Percentiles rank a stretch among this genome's conserved stretches.
phyloP scores from a whole-genome alignment of 2,329 filamentous ascomycete species.

The Botrytis byssoidea region DNA sequence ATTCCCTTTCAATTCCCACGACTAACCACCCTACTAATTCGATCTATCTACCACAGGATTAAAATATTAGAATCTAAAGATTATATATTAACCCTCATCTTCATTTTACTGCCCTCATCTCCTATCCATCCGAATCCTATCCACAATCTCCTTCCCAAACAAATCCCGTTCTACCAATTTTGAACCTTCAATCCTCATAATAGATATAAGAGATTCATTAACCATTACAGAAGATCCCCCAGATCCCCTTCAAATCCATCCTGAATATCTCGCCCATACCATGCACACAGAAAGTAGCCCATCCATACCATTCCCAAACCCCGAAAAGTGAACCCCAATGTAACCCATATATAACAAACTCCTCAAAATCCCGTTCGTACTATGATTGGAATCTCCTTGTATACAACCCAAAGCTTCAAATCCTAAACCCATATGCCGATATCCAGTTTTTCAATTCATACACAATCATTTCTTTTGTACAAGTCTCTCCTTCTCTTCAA shows the following conservation, averaged over 20 bases:
- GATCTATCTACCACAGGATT: background rate
- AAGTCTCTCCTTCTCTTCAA: background rate
- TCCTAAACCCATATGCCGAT: background rate
- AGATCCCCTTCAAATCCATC: background rate
- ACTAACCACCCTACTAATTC: background rate
- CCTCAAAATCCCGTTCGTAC: background rate
- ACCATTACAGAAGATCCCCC: background rate
- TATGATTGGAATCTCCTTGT: background rate
- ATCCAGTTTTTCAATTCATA: background rate
- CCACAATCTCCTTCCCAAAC: background rate
- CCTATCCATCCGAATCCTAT: background rate
- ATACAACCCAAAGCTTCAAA: background rate
- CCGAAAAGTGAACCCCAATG: background rate
- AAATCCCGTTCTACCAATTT: background rate
- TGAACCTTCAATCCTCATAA: background rate
- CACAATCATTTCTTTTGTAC: background rate
- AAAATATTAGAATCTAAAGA: background rate
- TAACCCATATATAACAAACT: background rate
- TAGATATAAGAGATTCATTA: slow-evolving; percentile 17
- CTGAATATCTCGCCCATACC: background rate
- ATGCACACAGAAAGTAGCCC: background rate
- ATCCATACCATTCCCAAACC: background rate
- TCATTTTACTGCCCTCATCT: background rate
- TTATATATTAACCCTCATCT: background rate
- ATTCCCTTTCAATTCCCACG: background rate